Percentiles rank a stretch among this genome's conserved stretches.
phyloP scores from a whole-genome alignment of 164 flowering plant species.

The Santalum album region DNA sequence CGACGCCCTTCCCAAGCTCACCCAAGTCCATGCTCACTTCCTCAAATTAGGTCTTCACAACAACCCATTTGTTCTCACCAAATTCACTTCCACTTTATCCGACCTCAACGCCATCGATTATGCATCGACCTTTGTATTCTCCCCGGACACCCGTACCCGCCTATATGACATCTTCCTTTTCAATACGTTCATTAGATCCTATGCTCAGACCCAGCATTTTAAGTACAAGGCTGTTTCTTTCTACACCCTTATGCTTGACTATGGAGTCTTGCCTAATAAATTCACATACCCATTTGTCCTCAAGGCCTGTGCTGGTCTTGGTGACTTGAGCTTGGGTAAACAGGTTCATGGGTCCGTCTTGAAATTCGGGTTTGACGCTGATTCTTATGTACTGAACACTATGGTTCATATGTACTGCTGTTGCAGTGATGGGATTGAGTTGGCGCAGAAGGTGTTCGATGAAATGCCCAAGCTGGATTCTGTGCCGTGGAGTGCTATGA shows the following conservation, averaged over 20 bases:
- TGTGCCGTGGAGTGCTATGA: conserved; percentile 52
- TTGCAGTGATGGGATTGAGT: conserved; percentile 26
- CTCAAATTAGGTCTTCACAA: conserved; percentile 36
- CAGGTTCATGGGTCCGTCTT: conserved; percentile 40
- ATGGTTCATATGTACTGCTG: conserved; percentile 41
- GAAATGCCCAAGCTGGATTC: conserved; percentile 29
- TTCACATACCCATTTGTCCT: conserved; percentile 48
- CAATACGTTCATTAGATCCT: conserved; percentile 39
- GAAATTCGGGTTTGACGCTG: conserved; percentile 33
- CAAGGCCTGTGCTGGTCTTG: conserved; percentile 45
- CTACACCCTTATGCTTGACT: conserved; percentile 27
- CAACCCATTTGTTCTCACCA: conserved; percentile 45
- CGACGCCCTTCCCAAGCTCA: conserved; percentile 23
- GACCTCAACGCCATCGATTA: conserved; percentile 23
- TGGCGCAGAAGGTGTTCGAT: conserved; percentile 32
- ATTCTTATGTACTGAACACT: conserved; percentile 42
- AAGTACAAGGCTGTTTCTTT: conserved; percentile 20
- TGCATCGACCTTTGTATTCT: conserved; percentile 29
- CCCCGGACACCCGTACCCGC: conserved; percentile 15
- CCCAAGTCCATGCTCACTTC: conserved; percentile 31
- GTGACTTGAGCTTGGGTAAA: conserved; percentile 27
- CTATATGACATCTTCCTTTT: conserved; percentile 38
- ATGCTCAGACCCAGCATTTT: conserved; percentile 18
- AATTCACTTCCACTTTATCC: conserved; percentile 32
- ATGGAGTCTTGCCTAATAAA: conserved; percentile 32